Evolutionary conservation across 139 green algal genomes (phyloP).

Genomic region (Chlorella sp.): DNA sequence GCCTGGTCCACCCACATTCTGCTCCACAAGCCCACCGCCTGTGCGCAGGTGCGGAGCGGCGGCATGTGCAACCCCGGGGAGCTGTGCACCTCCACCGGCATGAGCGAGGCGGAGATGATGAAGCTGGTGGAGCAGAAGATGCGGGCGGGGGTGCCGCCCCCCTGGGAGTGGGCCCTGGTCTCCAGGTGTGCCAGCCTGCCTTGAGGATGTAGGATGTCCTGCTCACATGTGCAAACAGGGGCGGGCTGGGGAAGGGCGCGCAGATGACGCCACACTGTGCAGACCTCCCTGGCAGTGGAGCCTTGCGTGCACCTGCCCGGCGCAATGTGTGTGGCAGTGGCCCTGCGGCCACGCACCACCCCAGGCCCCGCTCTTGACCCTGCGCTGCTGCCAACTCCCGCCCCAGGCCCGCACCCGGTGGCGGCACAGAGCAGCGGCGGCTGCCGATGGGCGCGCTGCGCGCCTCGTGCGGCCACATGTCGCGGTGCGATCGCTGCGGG

Average conservation of each 20-base stretch:
- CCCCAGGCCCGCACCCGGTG: not conserved
- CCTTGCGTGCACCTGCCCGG: too few relatives aligned
- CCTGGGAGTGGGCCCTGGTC: constrained; percentile 3
- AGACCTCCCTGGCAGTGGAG: too few relatives aligned
- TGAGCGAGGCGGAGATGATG: constrained; percentile 10
- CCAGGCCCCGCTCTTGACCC: too few relatives aligned
- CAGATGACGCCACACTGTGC: too few relatives aligned
- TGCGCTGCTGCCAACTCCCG: too few relatives aligned
- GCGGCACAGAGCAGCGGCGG: not conserved
- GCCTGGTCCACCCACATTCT: too few relatives aligned
- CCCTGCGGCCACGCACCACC: too few relatives aligned
- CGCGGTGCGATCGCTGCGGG: too few relatives aligned
- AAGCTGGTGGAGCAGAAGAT: constrained; percentile 3
- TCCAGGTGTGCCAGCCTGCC: not conserved
- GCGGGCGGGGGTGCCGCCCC: not conserved
- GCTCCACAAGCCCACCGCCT: too few relatives aligned
- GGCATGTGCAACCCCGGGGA: not conserved
- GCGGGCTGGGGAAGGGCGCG: not conserved
- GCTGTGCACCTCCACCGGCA: not conserved
- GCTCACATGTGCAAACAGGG: not conserved
- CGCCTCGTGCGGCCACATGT: not conserved
- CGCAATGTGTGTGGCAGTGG: too few relatives aligned
- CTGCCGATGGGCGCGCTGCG: constrained; percentile 6
- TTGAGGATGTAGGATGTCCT: too few relatives aligned
- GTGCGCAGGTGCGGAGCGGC: not conserved